These are phyloP conservation scores for Vaccinium vitisidaea DNA, from an alignment of 148 eudicot species.

Conservation along the genomic window DNA sequence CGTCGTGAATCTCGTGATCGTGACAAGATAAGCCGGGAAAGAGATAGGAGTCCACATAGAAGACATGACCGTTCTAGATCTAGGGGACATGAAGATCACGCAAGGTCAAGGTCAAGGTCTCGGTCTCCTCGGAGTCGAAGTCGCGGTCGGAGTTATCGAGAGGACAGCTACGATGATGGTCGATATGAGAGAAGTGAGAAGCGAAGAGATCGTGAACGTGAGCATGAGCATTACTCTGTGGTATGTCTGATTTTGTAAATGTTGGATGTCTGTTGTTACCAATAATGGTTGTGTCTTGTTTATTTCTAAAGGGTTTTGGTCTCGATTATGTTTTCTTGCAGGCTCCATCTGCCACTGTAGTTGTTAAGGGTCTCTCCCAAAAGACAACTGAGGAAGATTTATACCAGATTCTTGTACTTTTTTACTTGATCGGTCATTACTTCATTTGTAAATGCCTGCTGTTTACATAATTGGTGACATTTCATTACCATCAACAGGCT, in stretches of 20 bases:
- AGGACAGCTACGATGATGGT: slow-evolving; percentile 73
- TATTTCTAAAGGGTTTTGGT: slow-evolving; percentile 12
- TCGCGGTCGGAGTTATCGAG: slow-evolving; percentile 77
- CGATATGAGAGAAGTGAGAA: slow-evolving; percentile 64
- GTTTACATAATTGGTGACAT: not conserved
- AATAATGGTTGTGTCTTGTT: not conserved
- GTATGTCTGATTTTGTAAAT: slow-evolving; percentile 32
- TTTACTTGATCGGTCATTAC: not conserved
- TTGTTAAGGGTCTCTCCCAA: slow-evolving; percentile 92
- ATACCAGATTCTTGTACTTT: slow-evolving; percentile 82
- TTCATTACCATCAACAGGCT: slow-evolving; percentile 51
- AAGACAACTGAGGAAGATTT: slow-evolving; percentile 96
- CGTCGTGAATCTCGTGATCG: slow-evolving; percentile 76
- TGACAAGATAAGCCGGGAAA: slow-evolving; percentile 51
- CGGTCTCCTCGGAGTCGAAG: slow-evolving; percentile 85
- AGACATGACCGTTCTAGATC: slow-evolving; percentile 76
- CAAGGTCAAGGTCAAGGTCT: slow-evolving; percentile 54
- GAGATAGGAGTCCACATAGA: slow-evolving; percentile 70
- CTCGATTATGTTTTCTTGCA: slow-evolving; percentile 27
- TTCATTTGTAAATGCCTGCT: slow-evolving; percentile 5
- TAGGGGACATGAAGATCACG: slow-evolving; percentile 66
- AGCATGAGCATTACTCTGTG: slow-evolving; percentile 60
- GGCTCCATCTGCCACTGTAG: slow-evolving; percentile 93
- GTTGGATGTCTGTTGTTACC: not conserved
- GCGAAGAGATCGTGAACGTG: slow-evolving; percentile 78